Conservation (phyloP, 495 filamentous ascomycete genomes). For the Lasiosphaeriaceae sp. region DNA sequence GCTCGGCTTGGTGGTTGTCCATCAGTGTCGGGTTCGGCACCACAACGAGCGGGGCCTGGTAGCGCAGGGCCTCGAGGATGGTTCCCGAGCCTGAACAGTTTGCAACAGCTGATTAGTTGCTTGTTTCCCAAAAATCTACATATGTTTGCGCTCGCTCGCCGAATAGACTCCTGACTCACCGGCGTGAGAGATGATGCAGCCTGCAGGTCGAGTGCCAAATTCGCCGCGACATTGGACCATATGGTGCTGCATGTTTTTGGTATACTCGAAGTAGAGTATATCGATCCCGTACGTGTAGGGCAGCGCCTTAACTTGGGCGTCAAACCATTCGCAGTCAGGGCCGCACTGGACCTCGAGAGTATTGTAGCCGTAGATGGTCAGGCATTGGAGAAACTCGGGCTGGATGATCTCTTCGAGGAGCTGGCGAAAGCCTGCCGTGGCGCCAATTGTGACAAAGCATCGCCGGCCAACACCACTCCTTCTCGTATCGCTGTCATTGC, state of each 20-base stretch:
- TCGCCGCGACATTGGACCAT: conserved; percentile 43
- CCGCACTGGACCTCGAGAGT: conserved; percentile 76
- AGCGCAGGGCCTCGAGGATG: conserved; percentile 75
- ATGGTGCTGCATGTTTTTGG: conserved; percentile 48
- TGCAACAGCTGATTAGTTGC: too few species aligned
- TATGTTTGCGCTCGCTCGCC: too few species aligned
- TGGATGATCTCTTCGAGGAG: conserved; percentile 65
- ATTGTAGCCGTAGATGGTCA: conserved; percentile 55
- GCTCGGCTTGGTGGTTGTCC: conserved; percentile 88
- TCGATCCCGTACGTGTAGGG: conserved; percentile 29
- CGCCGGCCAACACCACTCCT: conserved; percentile 5
- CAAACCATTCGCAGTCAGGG: conserved; percentile 39
- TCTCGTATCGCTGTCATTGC: neutral
- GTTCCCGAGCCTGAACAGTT: conserved; percentile 69
- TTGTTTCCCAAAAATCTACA: too few species aligned
- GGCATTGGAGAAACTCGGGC: conserved; percentile 53
- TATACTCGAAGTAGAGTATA: conserved; percentile 65
- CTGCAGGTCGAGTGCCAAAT: conserved; percentile 33
- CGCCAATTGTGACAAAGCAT: conserved; percentile 81
- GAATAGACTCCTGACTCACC: too few species aligned
- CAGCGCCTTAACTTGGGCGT: conserved; percentile 13
- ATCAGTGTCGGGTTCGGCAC: conserved; percentile 81
- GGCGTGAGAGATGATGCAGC: conserved; percentile 83
- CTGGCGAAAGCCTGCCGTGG: conserved; percentile 75
- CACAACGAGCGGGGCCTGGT: conserved; percentile 66